phyloP scores from a whole-genome alignment of 345 rosid genomes.

The Bruguiera gymnorhiza region DNA sequence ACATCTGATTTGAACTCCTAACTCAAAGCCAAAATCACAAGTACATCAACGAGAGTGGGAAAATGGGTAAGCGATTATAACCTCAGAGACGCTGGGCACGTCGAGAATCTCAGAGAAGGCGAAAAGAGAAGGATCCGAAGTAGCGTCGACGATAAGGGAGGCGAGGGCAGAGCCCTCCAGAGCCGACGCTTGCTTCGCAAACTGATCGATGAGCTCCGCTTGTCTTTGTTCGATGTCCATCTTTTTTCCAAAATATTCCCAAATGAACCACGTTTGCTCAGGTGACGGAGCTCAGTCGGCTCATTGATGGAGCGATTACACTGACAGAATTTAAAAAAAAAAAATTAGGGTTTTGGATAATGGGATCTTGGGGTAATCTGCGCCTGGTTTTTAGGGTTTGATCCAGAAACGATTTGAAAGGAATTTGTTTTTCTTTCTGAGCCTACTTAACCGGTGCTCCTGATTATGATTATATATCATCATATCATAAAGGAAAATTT shows the following conservation, averaged over 20 bases:
- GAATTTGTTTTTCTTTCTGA: background rate
- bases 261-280: too few species aligned
- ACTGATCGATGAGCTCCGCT: slow-evolving; percentile 65
- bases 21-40: background rate
- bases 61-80: slow-evolving; percentile 12
- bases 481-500: too few species aligned
- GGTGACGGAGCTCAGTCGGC: background rate
- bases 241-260: background rate
- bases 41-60: background rate
- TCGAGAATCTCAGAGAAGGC: slow-evolving; percentile 95
- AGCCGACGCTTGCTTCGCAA: slow-evolving; percentile 53
- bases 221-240: slow-evolving; percentile 91
- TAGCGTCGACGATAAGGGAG: slow-evolving; percentile 64
- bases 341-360: too few species aligned
- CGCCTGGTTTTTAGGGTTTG: background rate
- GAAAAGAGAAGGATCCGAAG: slow-evolving; percentile 81
- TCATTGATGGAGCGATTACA: background rate
- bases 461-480: too few species aligned
- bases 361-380: background rate
- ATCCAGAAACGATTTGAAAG: too few species aligned
- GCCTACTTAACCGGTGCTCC: background rate
- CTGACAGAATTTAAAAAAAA: too few species aligned
- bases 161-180: slow-evolving; percentile 52
- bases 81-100: slow-evolving; percentile 54
- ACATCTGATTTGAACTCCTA: background rate